These are phyloP conservation scores for Panaeolus papilionaceus DNA, from an alignment of 768 basidiomycete genomes.

Conservation along the genomic window DNA sequence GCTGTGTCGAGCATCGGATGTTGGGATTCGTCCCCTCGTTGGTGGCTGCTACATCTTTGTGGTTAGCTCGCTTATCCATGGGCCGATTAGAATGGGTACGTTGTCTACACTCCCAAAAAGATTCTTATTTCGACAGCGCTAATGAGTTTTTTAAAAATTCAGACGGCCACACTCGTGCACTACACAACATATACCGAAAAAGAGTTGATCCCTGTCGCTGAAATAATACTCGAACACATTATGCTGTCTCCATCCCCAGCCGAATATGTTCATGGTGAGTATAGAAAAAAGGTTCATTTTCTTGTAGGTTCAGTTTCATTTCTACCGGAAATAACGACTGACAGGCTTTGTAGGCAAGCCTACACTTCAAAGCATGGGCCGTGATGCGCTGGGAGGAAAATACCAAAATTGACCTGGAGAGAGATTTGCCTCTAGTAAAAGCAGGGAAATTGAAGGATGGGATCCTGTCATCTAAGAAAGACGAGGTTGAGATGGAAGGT, in stretches of 20 bases:
- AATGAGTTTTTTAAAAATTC: slow-evolving; percentile 13
- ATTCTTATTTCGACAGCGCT: neutral
- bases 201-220: slow-evolving; percentile 80
- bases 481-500: too few relatives aligned
- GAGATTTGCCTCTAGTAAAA: slow-evolving; percentile 39
- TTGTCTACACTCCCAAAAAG: neutral
- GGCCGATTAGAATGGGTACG: slow-evolving; percentile 87
- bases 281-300: slow-evolving; percentile 85
- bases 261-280: slow-evolving; percentile 90
- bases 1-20: slow-evolving; percentile 85
- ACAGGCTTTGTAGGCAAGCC: slow-evolving; percentile 63
- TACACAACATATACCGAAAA: slow-evolving; percentile 87
- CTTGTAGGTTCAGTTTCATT: slow-evolving; percentile 57
- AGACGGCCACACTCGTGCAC: slow-evolving; percentile 87
- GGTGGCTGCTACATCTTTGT: slow-evolving; percentile 88
- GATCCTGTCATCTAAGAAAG: too few relatives aligned
- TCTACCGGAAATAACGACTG: neutral
- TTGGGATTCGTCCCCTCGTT: slow-evolving; percentile 83
- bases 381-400: slow-evolving; percentile 73
- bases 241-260: slow-evolving; percentile 68
- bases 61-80: slow-evolving; percentile 88
- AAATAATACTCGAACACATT: slow-evolving; percentile 87
- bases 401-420: slow-evolving; percentile 58
- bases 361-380: slow-evolving; percentile 87
- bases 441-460: neutral